phyloP scores from a whole-genome alignment of 805 yeast genomes.

The Millerago galiae region DNA sequence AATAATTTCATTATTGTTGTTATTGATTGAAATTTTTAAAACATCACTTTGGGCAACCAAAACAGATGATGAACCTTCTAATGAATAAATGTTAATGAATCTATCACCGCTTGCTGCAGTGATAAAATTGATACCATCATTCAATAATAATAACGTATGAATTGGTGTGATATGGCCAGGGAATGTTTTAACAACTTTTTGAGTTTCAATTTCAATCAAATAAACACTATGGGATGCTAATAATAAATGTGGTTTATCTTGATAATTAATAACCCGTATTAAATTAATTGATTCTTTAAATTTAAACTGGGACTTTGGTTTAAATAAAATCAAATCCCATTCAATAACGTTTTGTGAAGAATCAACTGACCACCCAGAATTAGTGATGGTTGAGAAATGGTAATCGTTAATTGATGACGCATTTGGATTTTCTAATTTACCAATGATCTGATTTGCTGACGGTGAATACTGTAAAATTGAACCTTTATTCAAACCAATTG shows the following conservation, averaged over 20 bases:
- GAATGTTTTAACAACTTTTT: slow-evolving; percentile 40
- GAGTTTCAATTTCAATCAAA: slow-evolving; percentile 38
- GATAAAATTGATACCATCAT: slow-evolving; percentile 38
- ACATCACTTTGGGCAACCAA: slow-evolving; percentile 68
- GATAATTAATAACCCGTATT: slow-evolving; percentile 25
- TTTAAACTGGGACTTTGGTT: slow-evolving; percentile 36
- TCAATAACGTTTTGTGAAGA: slow-evolving; percentile 49
- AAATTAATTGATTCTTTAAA: slow-evolving; percentile 26
- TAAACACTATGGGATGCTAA: slow-evolving; percentile 64
- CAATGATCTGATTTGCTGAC: slow-evolving; percentile 46
- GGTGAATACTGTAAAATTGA: slow-evolving; percentile 63
- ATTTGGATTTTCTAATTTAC: slow-evolving; percentile 42
- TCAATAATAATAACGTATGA: slow-evolving; percentile 37
- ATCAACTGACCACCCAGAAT: slow-evolving; percentile 55
- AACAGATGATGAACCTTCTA: slow-evolving; percentile 41
- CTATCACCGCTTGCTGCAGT: slow-evolving; percentile 78
- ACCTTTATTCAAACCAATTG: slow-evolving; percentile 64
- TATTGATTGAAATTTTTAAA: slow-evolving; percentile 34
- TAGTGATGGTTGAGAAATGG: slow-evolving; percentile 35
- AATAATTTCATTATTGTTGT: slow-evolving; percentile 32
- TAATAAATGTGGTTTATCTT: slow-evolving; percentile 37
- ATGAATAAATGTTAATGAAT: slow-evolving; percentile 64
- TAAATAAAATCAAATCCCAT: slow-evolving; percentile 49
- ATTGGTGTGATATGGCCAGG: slow-evolving; percentile 79
- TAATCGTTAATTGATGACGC: slow-evolving; percentile 45